Base-by-base conservation (phyloP, 2,329 filamentous ascomycete species). In the Hansfordia pulvinata region DNA sequence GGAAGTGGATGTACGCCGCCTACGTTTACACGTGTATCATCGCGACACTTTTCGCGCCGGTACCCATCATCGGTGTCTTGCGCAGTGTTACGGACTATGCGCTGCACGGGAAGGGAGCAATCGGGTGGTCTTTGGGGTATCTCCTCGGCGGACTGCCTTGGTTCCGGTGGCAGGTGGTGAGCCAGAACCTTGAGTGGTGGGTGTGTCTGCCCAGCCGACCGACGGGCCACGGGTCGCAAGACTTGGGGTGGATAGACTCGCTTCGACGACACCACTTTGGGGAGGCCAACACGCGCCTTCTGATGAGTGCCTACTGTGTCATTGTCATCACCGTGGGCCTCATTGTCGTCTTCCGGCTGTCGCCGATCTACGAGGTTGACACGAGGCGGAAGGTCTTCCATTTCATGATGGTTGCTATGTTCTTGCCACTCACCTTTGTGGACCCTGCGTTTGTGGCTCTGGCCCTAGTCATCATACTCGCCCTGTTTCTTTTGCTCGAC, bases 311-410 rank as follows among this genome's bases (percentile, higher is more conserved):
- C 4, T 93, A 93, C 59, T 96, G 78, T 62, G 37, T 76, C 1
- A 38, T 53, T 4, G 71, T 92, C 29, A 65, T 96, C 10, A 47
- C 69, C 10, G 46, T 72, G 2, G 90, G 88, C 1, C 63, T 96
- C 19, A 55, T 73, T 8, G 62, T 81, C 4, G 82, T 94, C 6
- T 70, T 90, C 27, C 70, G 65, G 21, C 66, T 93, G 19, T 81
- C 78, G 20, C 61, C 73, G 3, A 60, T 82, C 26, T 86, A 81
- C 38, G 86, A 94, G 53, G 88, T 98, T 24, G 90, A 98, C 53
- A 98, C 90, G 2, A 72, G 90, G 26, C 75, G 90, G 26, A 98
- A 98, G 52, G 82, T 96, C 14, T 98, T 98, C 50, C 90, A 98
- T 51, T 92, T 92, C 39, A 93, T 88, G 67, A 96, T 96, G 80